Evolutionary conservation across 1,139 yeast species (phyloP), one percentile per base, ranked within the genome.

Genomic region (Taphrina wiesneri): DNA sequence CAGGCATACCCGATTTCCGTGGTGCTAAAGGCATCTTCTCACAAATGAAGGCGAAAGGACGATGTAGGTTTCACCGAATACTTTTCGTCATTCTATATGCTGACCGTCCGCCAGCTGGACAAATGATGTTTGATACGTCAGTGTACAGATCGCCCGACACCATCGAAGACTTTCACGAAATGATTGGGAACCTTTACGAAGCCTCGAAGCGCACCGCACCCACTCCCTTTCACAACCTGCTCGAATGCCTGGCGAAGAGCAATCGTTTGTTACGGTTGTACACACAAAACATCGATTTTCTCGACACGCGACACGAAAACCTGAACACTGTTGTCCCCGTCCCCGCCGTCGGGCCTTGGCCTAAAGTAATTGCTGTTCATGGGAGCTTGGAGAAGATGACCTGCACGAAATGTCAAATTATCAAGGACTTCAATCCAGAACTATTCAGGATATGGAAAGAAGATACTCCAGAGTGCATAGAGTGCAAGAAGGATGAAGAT

Each of bases 1-100:
- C 98, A 0, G 98, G 98, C 0, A 92, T 92, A 66, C 98, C 98
- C 0, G 98, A 92, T 75, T 92, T 92, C 75, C 81, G 98, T 67
- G 88, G 96, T 0, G 80, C 86, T n/a, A 85, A 87, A 70, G 98
- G 98, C 1, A 80, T 92, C 28, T 92, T 92, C 77, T 85, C 65
- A 79, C 83, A 7, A 84, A 87, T 49, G 85, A 84, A 71, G 98
- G 98, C 3, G 90, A 90, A 73, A 98, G 59, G 59, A 25, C 46
- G 59, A 54, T 23, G 59, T 54, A 28, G 39, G 92, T 70, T 81
- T 92, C 73, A 92, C 92, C 76, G 98, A 2, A 21, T 28, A 23
- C 7, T 13, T 21, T 7, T 11, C 9, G 92, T 76, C 83, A 88
- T 17, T 85, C 92, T 0, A n/a, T 79, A 91, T 56, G 90, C 91